These are phyloP conservation scores for Coffea humblotiana DNA, from an alignment of 305 asterid species.

Conservation along the genomic window DNA sequence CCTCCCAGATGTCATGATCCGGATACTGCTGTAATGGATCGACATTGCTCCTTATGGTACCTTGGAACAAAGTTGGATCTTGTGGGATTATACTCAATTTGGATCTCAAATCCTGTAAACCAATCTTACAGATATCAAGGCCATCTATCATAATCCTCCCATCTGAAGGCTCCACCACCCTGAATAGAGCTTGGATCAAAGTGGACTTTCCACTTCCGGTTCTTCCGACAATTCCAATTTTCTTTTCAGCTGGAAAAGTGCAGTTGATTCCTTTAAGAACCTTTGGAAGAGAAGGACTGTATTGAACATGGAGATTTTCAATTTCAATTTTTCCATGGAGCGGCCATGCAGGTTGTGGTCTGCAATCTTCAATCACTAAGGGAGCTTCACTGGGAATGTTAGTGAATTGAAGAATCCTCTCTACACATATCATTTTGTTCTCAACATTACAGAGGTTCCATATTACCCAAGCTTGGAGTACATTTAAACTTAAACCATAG, in stretches of 20 bases:
- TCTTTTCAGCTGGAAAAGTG: constrained; percentile 59
- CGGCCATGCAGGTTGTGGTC: constrained; percentile 63
- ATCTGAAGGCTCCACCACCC: constrained; percentile 71
- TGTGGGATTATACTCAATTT: constrained; percentile 78
- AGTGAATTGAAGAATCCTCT: constrained; percentile 70
- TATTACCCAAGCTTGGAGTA: constrained; percentile 89
- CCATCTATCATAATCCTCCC: constrained; percentile 74
- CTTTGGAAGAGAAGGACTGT: constrained; percentile 61
- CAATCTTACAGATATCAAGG: constrained; percentile 58
- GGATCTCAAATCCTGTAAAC: constrained; percentile 72
- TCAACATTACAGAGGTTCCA: constrained; percentile 90
- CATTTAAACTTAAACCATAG: constrained; percentile 72
- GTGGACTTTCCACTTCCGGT: constrained; percentile 93
- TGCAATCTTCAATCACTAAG: constrained; percentile 46
- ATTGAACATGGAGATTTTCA: constrained; percentile 61
- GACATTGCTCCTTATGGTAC: constrained; percentile 72
- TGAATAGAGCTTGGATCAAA: constrained; percentile 79
- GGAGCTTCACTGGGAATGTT: constrained; percentile 70
- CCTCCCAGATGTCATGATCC: constrained; percentile 80
- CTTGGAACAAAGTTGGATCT: constrained; percentile 82
- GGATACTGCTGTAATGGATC: constrained; percentile 65
- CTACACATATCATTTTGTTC: constrained; percentile 82
- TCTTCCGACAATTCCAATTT: constrained; percentile 79
- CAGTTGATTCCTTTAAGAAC: constrained; percentile 79
- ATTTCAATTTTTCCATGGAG: constrained; percentile 50